phyloP scores from a whole-genome alignment of 148 eudicot genomes.

The Agrostemma githago region DNA sequence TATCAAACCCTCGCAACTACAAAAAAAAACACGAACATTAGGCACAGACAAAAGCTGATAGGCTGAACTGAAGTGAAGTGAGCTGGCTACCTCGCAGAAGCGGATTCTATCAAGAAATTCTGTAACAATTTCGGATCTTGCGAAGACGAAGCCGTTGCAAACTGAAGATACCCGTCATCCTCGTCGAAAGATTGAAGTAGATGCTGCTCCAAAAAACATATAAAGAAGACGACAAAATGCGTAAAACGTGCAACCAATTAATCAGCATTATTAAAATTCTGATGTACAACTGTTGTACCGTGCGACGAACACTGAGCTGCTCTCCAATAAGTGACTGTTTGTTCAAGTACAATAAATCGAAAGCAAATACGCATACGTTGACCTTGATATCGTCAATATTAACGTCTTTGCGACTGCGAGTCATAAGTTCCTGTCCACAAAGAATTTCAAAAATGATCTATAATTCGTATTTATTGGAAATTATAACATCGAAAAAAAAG shows the following conservation, averaged over 20 bases:
- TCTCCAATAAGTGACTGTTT: slow-evolving; percentile 65
- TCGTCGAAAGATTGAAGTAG: slow-evolving; percentile 62
- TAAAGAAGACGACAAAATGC: too few relatives aligned
- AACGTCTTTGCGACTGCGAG: slow-evolving; percentile 64
- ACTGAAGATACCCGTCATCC: slow-evolving; percentile 57
- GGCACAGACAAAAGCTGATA: too few relatives aligned
- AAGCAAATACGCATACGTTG: slow-evolving; percentile 49
- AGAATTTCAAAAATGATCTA: too few relatives aligned
- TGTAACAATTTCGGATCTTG: slow-evolving; percentile 63
- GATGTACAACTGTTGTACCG: slow-evolving; percentile 8
- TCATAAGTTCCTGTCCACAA: too few relatives aligned
- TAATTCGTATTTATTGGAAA: too few relatives aligned
- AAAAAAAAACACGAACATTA: too few relatives aligned
- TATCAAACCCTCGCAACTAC: slow-evolving; percentile 65
- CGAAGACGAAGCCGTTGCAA: slow-evolving; percentile 57
- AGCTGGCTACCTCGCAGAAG: slow-evolving; percentile 40
- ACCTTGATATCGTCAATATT: slow-evolving; percentile 58
- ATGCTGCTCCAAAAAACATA: slow-evolving; percentile 34
- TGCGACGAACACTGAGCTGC: slow-evolving; percentile 60
- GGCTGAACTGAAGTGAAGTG: neutral
- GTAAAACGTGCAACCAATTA: too few relatives aligned
- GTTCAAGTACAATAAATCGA: slow-evolving; percentile 65
- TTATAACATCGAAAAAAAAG: too few relatives aligned
- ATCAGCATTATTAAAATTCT: too few relatives aligned
- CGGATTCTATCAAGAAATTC: slow-evolving; percentile 59